Conservation (phyloP, 768 basidiomycete genomes). For the Lactarius trivialis region DNA sequence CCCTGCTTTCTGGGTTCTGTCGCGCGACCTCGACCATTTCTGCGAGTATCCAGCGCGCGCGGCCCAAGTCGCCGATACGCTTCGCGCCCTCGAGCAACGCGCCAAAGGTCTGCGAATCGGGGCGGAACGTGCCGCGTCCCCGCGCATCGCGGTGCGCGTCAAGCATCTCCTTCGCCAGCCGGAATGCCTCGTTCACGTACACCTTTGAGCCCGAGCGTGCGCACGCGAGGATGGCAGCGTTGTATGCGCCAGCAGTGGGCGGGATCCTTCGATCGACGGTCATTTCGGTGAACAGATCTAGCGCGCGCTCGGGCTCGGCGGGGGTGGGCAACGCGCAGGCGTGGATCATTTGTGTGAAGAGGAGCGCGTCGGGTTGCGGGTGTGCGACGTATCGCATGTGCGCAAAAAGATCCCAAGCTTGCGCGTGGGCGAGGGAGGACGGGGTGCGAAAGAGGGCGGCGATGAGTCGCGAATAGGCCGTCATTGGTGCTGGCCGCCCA, state of each 20-base stretch:
- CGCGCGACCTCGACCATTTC: slow-evolving; percentile 54
- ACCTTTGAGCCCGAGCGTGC: slow-evolving; percentile 53
- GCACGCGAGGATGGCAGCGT: slow-evolving; percentile 77
- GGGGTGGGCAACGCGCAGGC: slow-evolving; percentile 62
- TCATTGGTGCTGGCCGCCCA: slow-evolving; percentile 58
- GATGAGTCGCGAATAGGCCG: slow-evolving; percentile 68
- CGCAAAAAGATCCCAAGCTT: slow-evolving; percentile 90
- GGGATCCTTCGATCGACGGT: slow-evolving; percentile 56
- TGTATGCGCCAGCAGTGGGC: slow-evolving; percentile 68
- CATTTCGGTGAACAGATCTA: slow-evolving; percentile 94
- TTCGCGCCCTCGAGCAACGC: slow-evolving; percentile 90
- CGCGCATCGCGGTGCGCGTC: slow-evolving; percentile 64
- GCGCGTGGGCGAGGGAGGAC: slow-evolving; percentile 47
- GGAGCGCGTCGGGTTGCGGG: slow-evolving; percentile 58
- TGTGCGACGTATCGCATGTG: slow-evolving; percentile 98
- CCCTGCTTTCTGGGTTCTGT: slow-evolving; percentile 23
- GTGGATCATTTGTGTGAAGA: slow-evolving; percentile 84
- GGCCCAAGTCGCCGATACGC: slow-evolving; percentile 71
- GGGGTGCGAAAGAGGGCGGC: slow-evolving; percentile 46
- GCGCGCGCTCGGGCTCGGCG: slow-evolving; percentile 85
- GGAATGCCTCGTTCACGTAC: slow-evolving; percentile 77
- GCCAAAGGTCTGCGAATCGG: slow-evolving; percentile 63
- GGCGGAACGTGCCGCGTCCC: slow-evolving; percentile 48
- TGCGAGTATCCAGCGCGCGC: slow-evolving; percentile 85
- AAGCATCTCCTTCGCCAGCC: slow-evolving; percentile 82